Evolutionary conservation across 352 stramenopile species (phyloP), one percentile per base, ranked within the genome.

Genomic region (Phytophthora megakarya): DNA sequence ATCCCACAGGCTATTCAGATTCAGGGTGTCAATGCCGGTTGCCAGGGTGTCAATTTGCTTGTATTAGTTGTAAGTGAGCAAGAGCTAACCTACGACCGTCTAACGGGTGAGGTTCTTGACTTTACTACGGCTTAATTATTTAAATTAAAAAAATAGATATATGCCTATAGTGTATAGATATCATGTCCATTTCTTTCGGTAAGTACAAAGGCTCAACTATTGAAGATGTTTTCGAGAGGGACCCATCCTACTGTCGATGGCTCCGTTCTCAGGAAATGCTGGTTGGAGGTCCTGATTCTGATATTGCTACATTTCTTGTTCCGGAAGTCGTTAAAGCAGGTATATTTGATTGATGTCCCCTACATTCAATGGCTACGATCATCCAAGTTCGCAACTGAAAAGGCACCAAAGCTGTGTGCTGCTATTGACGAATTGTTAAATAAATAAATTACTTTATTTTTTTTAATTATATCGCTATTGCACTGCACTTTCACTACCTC

Each of bases 1-100:
- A 54, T 70, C 9, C 62, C 62, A 1, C 62, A 70, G 23, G 10
- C 16, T 0, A 52, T 65, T 25, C 39, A 65, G 19, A 44, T 70
- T 0, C 30, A 50, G 30, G 61, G 53, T 42, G 12, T 12, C 7
- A 40, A 40, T 8, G 35, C 35, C 19, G 35, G 35, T 4, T 40
- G 35, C 13, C 35, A 40, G 7, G 35, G 35, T 7, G 6, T 19
- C 3, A 40, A 40, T 19, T 4, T 19, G 7, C 13, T n/a, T 18
- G 35, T 40, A 9, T 19, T 40, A 1, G 35, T 40, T 3, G 7
- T 40, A 1, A 40, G 35, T 7, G 35, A 40, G 16, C 35, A 40
- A 19, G 35, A 40, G 12, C 35, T 40, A 40, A 40, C 35, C 8
- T 25, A 15, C 3, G 38, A 44, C 25, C 1, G 38, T 3, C n/a